Conservation (phyloP, 2,329 filamentous ascomycete species). For the Xylariaceae sp. region DNA sequence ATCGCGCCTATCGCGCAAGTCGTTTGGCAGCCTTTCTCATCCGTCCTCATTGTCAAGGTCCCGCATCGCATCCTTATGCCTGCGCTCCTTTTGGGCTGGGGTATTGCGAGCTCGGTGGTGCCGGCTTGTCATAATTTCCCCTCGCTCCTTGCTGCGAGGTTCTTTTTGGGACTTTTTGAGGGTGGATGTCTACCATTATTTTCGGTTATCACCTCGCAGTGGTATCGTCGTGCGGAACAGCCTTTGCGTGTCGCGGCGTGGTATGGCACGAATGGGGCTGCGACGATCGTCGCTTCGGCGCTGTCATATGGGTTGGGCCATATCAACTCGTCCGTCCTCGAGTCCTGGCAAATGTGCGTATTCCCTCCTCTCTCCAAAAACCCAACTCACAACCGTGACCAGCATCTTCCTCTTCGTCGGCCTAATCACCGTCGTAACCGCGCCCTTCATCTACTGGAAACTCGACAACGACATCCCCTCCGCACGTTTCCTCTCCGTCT, state of each 20-base stretch:
- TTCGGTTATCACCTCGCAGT: slow-evolving; percentile 55
- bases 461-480: slow-evolving; percentile 56
- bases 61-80: slow-evolving; percentile 57
- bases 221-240: slow-evolving; percentile 56
- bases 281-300: slow-evolving; percentile 41
- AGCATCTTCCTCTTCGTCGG: slow-evolving; percentile 58
- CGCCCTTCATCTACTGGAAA: slow-evolving; percentile 53
- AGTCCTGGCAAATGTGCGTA: slow-evolving; percentile 39
- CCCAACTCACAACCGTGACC: neutral
- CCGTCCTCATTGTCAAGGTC: slow-evolving; percentile 53
- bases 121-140: slow-evolving; percentile 46
- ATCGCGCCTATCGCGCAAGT: slow-evolving; percentile 52
- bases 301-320: slow-evolving; percentile 50
- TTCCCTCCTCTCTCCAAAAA: neutral
- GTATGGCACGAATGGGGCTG: slow-evolving; percentile 58
- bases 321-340: slow-evolving; percentile 42
- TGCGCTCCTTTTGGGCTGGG: slow-evolving; percentile 47
- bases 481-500: slow-evolving; percentile 53
- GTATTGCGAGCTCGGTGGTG: slow-evolving; percentile 47
- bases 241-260: slow-evolving; percentile 52
- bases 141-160: slow-evolving; percentile 45
- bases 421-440: slow-evolving; percentile 53
- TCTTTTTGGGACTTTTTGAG: slow-evolving; percentile 56
- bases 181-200: slow-evolving; percentile 46
- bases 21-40: slow-evolving; percentile 47